phyloP scores from a whole-genome alignment of 2,329 filamentous ascomycete genomes.

The Helicocarpus griseus region DNA sequence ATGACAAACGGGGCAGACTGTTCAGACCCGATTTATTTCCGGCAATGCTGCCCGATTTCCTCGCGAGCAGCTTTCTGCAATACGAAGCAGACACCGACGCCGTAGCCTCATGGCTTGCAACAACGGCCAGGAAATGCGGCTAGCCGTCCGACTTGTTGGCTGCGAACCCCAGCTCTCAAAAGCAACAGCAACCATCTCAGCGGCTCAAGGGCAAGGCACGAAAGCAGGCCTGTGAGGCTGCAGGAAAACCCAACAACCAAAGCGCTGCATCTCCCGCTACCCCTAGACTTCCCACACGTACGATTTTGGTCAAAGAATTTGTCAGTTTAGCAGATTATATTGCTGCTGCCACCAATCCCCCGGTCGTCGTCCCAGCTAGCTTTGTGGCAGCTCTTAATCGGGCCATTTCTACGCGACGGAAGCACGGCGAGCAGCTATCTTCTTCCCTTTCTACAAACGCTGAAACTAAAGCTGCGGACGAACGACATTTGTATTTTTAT shows the following conservation, averaged over 20 bases:
- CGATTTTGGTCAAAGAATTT: conserved; percentile 11
- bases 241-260: not conserved
- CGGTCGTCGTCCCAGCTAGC: conserved; percentile 4
- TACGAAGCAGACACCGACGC: conserved; percentile 6
- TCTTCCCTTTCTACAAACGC: not conserved
- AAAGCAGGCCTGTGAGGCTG: conserved; percentile 4
- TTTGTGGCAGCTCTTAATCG: conserved; percentile 5
- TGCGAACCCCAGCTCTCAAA: conserved; percentile 6
- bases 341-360: conserved; percentile 4
- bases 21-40: no score
- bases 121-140: conserved; percentile 19
- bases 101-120: conserved; percentile 20
- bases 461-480: conserved; percentile 11
- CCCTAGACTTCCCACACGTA: conserved; percentile 3
- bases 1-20: no score
- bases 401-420: conserved; percentile 7
- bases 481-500: conserved; percentile 13
- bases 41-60: conserved; percentile 4
- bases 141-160: conserved; percentile 11
- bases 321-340: conserved; percentile 8
- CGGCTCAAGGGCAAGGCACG: conserved; percentile 6
- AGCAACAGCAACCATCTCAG: not conserved
- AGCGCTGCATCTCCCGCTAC: not conserved
- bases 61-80: not conserved
- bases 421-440: not conserved